These are phyloP conservation scores for Xylariomycetidae sp. DNA, from an alignment of 2,329 filamentous ascomycete species.

Conservation along the genomic window DNA sequence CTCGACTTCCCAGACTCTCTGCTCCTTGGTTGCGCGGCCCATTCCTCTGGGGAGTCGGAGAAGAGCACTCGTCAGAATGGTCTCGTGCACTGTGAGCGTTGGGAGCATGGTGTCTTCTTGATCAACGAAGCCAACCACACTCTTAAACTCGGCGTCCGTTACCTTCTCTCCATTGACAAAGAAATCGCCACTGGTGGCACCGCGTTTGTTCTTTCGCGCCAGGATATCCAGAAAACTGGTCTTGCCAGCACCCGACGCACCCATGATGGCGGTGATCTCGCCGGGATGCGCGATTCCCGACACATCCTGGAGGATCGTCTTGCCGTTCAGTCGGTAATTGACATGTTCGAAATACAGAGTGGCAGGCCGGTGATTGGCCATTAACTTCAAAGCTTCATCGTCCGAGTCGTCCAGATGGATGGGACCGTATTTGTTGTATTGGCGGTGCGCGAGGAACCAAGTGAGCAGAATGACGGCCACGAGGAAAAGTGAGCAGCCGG, in stretches of 20 bases:
- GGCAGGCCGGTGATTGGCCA: slow-evolving; percentile 88
- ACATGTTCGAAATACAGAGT: slow-evolving; percentile 86
- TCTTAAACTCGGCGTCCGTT: slow-evolving; percentile 77
- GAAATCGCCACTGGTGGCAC: slow-evolving; percentile 72
- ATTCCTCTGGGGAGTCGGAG: slow-evolving; percentile 90
- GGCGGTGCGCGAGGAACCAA: slow-evolving; percentile 84
- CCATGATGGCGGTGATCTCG: slow-evolving; percentile 97
- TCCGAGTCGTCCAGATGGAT: slow-evolving; percentile 86
- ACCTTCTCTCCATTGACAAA: slow-evolving; percentile 93
- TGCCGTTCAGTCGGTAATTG: slow-evolving; percentile 81
- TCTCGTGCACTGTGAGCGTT: slow-evolving; percentile 95
- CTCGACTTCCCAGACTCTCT: slow-evolving; percentile 87
- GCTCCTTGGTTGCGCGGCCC: slow-evolving; percentile 81
- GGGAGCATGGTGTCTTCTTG: slow-evolving; percentile 97
- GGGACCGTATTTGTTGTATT: slow-evolving; percentile 62
- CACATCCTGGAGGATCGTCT: slow-evolving; percentile 74
- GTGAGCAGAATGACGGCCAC: slow-evolving; percentile 78
- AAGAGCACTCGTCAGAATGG: slow-evolving; percentile 88
- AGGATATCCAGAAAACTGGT: slow-evolving; percentile 96
- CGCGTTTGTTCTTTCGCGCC: slow-evolving; percentile 94
- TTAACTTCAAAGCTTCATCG: slow-evolving; percentile 79
- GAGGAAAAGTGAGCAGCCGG: slow-evolving; percentile 77
- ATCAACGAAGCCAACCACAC: slow-evolving; percentile 92
- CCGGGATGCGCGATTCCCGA: slow-evolving; percentile 87
- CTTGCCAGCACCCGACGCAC: slow-evolving; percentile 93